Base-by-base conservation (phyloP, 306 rosid genomes). In the Geum urbanum region DNA sequence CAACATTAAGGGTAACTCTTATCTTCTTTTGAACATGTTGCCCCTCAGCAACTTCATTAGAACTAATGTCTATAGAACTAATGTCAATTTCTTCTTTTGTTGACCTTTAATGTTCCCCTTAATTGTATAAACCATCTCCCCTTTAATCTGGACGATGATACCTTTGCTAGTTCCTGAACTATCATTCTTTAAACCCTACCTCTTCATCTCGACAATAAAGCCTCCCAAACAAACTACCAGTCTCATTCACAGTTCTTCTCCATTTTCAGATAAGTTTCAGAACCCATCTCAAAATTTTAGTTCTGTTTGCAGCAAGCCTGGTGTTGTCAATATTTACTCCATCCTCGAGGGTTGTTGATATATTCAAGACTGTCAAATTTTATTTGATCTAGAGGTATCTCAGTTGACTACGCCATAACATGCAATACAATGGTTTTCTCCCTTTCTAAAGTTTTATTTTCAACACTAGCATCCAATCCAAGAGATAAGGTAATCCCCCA, bases 401-500 rank as follows among this genome's bases (percentile, higher is more conserved):
- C 61, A 54, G 35, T n/a, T 54, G 48, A 47, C 69, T 45, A 27
- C 32, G 41, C 69, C 44, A 71, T n/a, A 63, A 63, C 27, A 43
- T 5, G 67, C 50, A 63, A 63, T 20, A 43, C 51, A 63, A 63
- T 62, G 50, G 18, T 41, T 32, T 54, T 48, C 69, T 27, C 9
- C 39, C 19, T n/a, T 13, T 63, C 35, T 20, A 19, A 43, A 19
- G 27, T 27, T 27, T 27, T n/a, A 5, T 24, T 11, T 27, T 24
- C n/a, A 45, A 18, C n/a, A 45, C 1, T 20, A 0, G 22, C 44
- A 7, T 47, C 40, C 15, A 16, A 45, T 20, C 12, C 6, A 20
- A 65, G 19, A 64, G 5, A 60, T 12, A 16, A 35, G 11, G 15
- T 16, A 35, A 7, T 7, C 15, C 46, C 66, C 64, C 47, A 7